Conservation (phyloP, 495 filamentous ascomycete genomes). For the Trichoderma reesei region DNA sequence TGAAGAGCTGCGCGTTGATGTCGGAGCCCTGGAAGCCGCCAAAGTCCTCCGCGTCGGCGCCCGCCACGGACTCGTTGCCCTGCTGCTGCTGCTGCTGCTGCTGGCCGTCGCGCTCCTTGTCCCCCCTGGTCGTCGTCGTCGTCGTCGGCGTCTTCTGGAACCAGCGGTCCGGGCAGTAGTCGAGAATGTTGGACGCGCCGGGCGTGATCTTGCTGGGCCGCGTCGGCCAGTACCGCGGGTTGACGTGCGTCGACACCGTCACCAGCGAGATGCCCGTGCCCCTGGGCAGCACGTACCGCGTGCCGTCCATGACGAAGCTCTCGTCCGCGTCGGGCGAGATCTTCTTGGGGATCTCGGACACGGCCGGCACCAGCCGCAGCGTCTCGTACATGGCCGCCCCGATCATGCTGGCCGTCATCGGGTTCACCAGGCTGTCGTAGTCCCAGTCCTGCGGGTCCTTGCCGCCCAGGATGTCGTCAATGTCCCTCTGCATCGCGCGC, state of each 20-base stretch:
- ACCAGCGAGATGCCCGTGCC: constrained; percentile 37
- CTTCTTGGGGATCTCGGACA: constrained; percentile 52
- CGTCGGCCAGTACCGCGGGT: constrained; percentile 55
- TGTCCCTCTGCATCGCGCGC: constrained; percentile 47
- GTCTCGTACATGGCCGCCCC: constrained; percentile 63
- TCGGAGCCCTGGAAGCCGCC: constrained; percentile 46
- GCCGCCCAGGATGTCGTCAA: constrained; percentile 46
- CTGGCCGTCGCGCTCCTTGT: neutral
- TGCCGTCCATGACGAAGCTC: constrained; percentile 39
- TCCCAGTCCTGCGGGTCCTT: constrained; percentile 45
- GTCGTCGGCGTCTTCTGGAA: constrained; percentile 20
- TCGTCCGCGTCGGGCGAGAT: constrained; percentile 38
- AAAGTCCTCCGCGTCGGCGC: constrained; percentile 40
- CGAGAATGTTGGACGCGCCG: constrained; percentile 32
- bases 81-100: constrained; percentile 4
- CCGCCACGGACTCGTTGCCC: constrained; percentile 16
- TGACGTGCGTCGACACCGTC: constrained; percentile 42
- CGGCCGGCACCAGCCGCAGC: constrained; percentile 52
- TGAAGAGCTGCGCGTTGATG: constrained; percentile 44
- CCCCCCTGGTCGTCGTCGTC: no score
- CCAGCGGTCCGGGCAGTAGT: constrained; percentile 39
- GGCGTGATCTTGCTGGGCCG: constrained; percentile 27
- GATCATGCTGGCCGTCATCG: constrained; percentile 48
- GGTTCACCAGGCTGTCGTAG: constrained; percentile 49
- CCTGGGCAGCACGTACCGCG: constrained; percentile 39